Base-by-base conservation (phyloP, 345 rosid species). In the Pugionium dolabratum region DNA sequence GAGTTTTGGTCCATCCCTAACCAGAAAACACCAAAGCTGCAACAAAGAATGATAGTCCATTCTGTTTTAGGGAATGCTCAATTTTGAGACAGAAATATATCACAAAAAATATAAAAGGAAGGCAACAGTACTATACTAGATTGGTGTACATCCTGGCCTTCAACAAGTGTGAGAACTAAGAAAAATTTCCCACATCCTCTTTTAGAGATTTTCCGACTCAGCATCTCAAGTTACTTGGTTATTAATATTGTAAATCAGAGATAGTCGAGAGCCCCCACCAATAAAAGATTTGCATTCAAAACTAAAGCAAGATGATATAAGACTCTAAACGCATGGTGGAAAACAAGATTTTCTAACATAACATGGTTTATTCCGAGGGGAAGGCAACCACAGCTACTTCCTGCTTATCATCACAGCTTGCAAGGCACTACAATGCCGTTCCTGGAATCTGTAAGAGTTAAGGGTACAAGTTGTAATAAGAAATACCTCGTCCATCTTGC, bases 1-100 rank as follows among this genome's bases (percentile, higher is more conserved):
- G 88, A 53, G 79, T 76, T 85, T 76, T 81, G 91, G 75, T 94
- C 95, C 81, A 85, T 86, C 54, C 89, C 96, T 80, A 73, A 79
- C 97, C 99, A 94, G 80, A 90, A 94, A 42, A 82, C 76, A 71
- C 88, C 72, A 67, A 94, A 85, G 83, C 99, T 94, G 96, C 83
- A 78, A 76, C 67, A 47, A 59, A 62, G 42, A 32, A 56, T 28
- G 77, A 66, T 29, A 33, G 62, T 35, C 34, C 36, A 57, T 9
- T 43, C 58, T 33, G 10, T 18, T 51, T 72, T 42, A 65, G 47
- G 41, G 34, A 64, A n/a, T 18, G 18, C 18, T 65, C 39, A 57
- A 72, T 33, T 58, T 34, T 44, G 48, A 72, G 49, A 49, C 54
- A 18, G 18, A 18, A 18, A 58, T 18, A 18, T 18, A 18, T 18